A percentile compares a stretch with the other conserved stretches of the same genome.
Conservation (phyloP, 2,329 filamentous ascomycete species). For the Paecilomyces fulvus region DNA sequence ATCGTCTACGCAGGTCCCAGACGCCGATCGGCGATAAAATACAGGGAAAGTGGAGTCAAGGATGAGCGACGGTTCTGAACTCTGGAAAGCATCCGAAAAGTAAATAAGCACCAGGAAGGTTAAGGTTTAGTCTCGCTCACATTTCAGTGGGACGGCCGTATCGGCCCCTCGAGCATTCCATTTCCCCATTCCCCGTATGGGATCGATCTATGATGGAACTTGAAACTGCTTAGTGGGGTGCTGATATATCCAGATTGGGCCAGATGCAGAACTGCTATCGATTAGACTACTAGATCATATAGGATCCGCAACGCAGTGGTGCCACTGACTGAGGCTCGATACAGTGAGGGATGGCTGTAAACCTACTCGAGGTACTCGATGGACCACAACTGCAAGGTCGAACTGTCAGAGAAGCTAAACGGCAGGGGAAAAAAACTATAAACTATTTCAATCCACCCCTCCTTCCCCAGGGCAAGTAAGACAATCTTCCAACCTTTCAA, state of each 20-base stretch:
- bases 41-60: neutral
- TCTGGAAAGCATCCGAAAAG: slow-evolving; percentile 3
- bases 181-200: slow-evolving; percentile 6
- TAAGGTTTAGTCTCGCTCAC: slow-evolving; percentile 1
- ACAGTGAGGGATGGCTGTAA: neutral
- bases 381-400: slow-evolving; percentile 8
- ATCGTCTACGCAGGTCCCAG: slow-evolving; percentile 9
- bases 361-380: neutral
- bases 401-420: slow-evolving; percentile 3
- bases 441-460: slow-evolving; percentile 9
- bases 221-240: slow-evolving; percentile 3
- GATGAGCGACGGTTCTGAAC: neutral
- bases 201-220: slow-evolving; percentile 2
- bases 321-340: slow-evolving; percentile 2
- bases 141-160: neutral
- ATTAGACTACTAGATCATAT: slow-evolving; percentile 7
- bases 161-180: slow-evolving; percentile 6
- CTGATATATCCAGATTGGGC: slow-evolving; percentile 5
- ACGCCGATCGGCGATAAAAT: slow-evolving; percentile 5
- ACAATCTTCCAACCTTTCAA: slow-evolving; percentile 6
- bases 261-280: slow-evolving; percentile 7
- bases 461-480: slow-evolving; percentile 2
- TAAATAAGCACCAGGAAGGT: slow-evolving; percentile 3
- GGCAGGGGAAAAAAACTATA: slow-evolving; percentile 6
- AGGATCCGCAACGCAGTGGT: slow-evolving; percentile 6